Evolutionary conservation across 2,329 filamentous ascomycete species (phyloP).

Genomic region (Lojkania enalia): DNA sequence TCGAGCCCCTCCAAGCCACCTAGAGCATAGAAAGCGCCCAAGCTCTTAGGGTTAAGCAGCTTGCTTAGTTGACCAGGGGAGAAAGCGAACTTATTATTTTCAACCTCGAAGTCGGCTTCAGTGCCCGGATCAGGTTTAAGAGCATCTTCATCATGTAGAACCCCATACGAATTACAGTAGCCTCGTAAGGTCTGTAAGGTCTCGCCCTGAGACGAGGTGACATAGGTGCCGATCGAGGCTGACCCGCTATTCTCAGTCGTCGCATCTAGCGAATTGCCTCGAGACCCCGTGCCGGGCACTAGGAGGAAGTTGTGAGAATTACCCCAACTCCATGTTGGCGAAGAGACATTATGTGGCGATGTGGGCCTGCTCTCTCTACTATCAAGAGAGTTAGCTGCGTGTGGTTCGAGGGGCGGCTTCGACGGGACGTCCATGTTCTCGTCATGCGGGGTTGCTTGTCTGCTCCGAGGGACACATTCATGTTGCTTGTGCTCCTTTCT

Average conservation of each 20-base stretch:
- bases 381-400: too few relatives aligned
- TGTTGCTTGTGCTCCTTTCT: too few relatives aligned
- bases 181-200: conserved; percentile 48
- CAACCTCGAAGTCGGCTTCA: conserved; percentile 74
- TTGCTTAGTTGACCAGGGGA: conserved; percentile 80
- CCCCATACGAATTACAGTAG: conserved; percentile 50
- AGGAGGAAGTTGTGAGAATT: too few relatives aligned
- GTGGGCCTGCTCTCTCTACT: too few relatives aligned
- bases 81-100: conserved; percentile 80
- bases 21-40: conserved; percentile 73
- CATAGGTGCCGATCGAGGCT: conserved; percentile 62
- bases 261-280: conserved; percentile 69
- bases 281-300: too few relatives aligned
- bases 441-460: too few relatives aligned
- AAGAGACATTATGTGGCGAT: too few relatives aligned
- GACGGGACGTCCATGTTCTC: too few relatives aligned
- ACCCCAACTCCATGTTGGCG: too few relatives aligned
- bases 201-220: conserved; percentile 50
- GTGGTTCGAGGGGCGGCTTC: too few relatives aligned
- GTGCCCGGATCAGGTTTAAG: conserved; percentile 75
- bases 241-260: conserved; percentile 58
- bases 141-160: conserved; percentile 69
- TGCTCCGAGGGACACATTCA: too few relatives aligned
- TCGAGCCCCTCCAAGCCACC: conserved; percentile 74
- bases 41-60: conserved; percentile 77